Conservation (phyloP, 164 flowering plant genomes). For the Santalum album region DNA sequence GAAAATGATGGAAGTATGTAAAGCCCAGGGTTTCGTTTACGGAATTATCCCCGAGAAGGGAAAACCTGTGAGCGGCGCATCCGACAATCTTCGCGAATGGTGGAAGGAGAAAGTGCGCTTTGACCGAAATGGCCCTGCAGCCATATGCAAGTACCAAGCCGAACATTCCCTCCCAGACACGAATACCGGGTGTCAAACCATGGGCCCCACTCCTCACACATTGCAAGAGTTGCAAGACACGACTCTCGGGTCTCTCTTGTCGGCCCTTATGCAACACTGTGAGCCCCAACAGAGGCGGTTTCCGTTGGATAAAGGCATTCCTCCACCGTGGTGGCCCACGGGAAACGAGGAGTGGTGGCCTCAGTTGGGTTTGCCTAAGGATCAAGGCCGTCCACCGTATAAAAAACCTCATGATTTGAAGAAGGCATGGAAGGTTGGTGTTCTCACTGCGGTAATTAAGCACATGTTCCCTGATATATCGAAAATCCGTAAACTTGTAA, state of each 20-base stretch:
- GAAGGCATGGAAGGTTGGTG: conserved; percentile 55
- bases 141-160: conserved; percentile 52
- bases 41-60: conserved; percentile 90
- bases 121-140: conserved; percentile 84
- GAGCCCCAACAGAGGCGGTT: conserved; percentile 58
- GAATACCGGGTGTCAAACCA: conserved; percentile 20
- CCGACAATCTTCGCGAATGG: conserved; percentile 84
- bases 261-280: conserved; percentile 60
- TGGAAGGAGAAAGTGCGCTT: conserved; percentile 88
- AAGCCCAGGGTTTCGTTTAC: conserved; percentile 86
- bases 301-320: conserved; percentile 43
- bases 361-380: conserved; percentile 38
- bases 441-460: conserved; percentile 49
- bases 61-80: conserved; percentile 86
- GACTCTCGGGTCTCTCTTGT: conserved; percentile 46
- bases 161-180: conserved; percentile 31
- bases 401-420: conserved; percentile 57
- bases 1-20: conserved; percentile 90
- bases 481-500: conserved; percentile 47
- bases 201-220: conserved; percentile 39
- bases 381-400: conserved; percentile 50
- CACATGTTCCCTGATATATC: conserved; percentile 54
- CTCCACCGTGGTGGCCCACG: conserved; percentile 62
- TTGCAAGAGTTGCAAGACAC: conserved; percentile 51
- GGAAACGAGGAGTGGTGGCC: conserved; percentile 55